Conservation (phyloP, 495 filamentous ascomycete genomes). For the Evernia prunastri region DNA sequence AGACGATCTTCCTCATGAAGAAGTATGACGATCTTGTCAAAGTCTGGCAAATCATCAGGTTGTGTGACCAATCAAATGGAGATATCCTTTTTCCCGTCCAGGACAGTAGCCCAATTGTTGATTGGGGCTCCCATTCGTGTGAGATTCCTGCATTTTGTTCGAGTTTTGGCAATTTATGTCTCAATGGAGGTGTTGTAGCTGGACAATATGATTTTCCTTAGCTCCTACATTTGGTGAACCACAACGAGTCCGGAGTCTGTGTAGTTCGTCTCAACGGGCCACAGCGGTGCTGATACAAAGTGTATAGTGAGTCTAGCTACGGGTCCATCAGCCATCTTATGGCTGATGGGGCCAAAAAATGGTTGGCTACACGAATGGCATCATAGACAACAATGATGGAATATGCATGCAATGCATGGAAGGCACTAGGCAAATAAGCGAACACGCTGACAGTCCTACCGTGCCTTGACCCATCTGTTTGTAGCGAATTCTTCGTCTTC, state of each 20-base stretch:
- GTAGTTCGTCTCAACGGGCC: neutral
- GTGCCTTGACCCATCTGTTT: neutral
- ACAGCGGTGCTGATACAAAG: too few relatives aligned
- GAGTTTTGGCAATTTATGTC: neutral
- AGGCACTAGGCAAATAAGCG: too few relatives aligned
- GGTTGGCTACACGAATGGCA: too few relatives aligned
- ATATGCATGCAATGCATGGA: too few relatives aligned
- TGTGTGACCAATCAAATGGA: neutral
- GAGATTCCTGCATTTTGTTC: neutral
- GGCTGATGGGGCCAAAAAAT: too few relatives aligned
- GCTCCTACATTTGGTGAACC: neutral
- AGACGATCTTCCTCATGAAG: neutral
- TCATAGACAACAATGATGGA: too few relatives aligned
- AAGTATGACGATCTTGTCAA: neutral
- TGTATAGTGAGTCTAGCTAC: too few relatives aligned
- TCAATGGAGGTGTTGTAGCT: neutral
- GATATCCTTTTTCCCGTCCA: too few relatives aligned
- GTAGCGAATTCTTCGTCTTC: neutral
- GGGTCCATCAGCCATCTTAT: too few relatives aligned
- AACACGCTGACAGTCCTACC: too few relatives aligned
- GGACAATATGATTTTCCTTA: neutral
- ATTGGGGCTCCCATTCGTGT: neutral
- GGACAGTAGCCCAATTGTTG: neutral
- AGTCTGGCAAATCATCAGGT: neutral
- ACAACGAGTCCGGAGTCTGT: neutral